Base-by-base conservation (phyloP, 192 early-diverging fungal genomes). In the Rhizophagus clarus region DNA sequence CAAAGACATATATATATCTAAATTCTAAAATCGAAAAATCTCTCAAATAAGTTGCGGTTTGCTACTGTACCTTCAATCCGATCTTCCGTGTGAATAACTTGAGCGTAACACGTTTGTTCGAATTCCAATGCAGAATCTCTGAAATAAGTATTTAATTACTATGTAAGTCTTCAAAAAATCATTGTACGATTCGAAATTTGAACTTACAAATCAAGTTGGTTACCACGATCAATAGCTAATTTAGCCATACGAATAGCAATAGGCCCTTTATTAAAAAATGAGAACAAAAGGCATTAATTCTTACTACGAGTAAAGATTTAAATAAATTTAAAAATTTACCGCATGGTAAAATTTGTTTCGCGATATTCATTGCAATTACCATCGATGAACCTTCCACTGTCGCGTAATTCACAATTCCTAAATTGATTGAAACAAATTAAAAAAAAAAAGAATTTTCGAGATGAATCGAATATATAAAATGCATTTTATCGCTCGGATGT, bases 71-170 rank as follows among this genome's bases (percentile, higher is more conserved):
- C 97, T 86, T 99, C 97, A 66, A 98, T 79, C 61, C 97, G 86
- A 87, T 99, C 97, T 78, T 96, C 90, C 2, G 97, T 96, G 0
- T 95, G 96, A 81, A 99, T 96, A 17, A 98, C 92, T 79, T 96
- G 94, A 0, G 93, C 96, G 79, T 99, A 99, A 84, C 95, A 99
- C 40, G 92, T 86, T 87, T 99, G 94, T 87, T 99, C 97, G 63
- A 97, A 87, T 42, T 94, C 93, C 79, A 99, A 86, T 1, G 96
- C 97, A 32, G 94, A 91, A 61, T 91, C 87, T 32, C 93, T 94
- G 77, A 9, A 70, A 67, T 51, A 51, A 42, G 64, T 29, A 72
- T 29, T 20, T 3, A 37, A 5, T 22, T 9, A 68, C 1, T 20
- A 68, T 69, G 26, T n/a, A 40, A 45, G 4, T 42, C 11, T 42